phyloP scores from a whole-genome alignment of 352 stramenopile species.

The Phytophthora vignae region DNA sequence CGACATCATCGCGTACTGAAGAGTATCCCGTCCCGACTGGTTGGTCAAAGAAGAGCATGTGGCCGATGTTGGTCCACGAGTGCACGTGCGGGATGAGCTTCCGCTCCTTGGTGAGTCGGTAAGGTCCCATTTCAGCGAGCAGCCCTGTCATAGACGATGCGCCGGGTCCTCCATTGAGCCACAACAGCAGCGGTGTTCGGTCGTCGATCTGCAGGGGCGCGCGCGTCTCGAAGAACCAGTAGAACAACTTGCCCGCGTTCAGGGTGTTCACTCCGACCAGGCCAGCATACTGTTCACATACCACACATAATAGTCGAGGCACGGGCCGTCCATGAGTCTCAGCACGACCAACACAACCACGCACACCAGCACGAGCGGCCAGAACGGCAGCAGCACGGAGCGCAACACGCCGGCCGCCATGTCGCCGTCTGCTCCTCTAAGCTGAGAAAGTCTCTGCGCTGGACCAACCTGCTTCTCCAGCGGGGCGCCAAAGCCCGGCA shows the following conservation, averaged over 20 bases:
- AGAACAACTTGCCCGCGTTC: conserved; percentile 75
- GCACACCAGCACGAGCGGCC: conserved; percentile 25
- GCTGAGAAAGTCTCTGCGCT: conserved; percentile 8
- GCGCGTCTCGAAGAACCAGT: conserved; percentile 89
- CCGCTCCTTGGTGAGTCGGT: conserved; percentile 70
- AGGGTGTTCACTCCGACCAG: conserved; percentile 67
- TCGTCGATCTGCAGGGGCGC: conserved; percentile 48
- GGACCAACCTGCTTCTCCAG: conserved; percentile 69
- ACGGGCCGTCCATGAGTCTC: conserved; percentile 32
- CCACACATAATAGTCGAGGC: conserved; percentile 41
- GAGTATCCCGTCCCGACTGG: conserved; percentile 85
- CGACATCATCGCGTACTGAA: conserved; percentile 70
- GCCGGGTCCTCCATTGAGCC: conserved; percentile 83
- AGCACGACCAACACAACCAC: conserved; percentile 33
- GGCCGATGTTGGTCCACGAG: conserved; percentile 78
- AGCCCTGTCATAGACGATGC: conserved; percentile 85
- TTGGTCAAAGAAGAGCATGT: conserved; percentile 90
- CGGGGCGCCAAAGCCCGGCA: conserved; percentile 73
- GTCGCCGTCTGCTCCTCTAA: conserved; percentile 1
- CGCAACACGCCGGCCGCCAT: conserved; percentile 11
- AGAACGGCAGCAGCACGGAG: conserved; percentile 24
- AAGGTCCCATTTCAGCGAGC: conserved; percentile 82
- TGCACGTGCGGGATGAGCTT: conserved; percentile 74
- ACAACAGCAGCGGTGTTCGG: conserved; percentile 74
- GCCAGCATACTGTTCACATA: conserved; percentile 69